These are phyloP conservation scores for Solanum pennellii DNA, from an alignment of 257 asterid genomes.

Conservation along the genomic window DNA sequence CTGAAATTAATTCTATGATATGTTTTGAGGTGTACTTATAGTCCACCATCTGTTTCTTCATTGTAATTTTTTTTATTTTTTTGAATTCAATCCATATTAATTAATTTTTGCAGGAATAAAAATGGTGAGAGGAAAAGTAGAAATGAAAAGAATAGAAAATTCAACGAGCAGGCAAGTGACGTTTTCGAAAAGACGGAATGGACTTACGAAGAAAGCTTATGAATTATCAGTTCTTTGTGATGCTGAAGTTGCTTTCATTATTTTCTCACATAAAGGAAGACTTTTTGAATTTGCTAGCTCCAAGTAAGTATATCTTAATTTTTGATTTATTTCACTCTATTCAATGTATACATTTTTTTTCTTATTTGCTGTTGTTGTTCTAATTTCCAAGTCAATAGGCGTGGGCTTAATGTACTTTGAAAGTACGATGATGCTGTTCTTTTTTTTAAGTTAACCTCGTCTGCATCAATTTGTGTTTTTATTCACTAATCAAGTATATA, in stretches of 20 bases:
- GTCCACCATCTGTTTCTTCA: not conserved
- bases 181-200: slow-evolving; percentile 58
- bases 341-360: not conserved
- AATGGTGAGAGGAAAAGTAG: slow-evolving; percentile 75
- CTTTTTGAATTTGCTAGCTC: slow-evolving; percentile 59
- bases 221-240: slow-evolving; percentile 27
- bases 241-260: slow-evolving; percentile 9
- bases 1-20: not conserved
- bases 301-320: slow-evolving; percentile 25
- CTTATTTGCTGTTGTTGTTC: not conserved
- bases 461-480: not conserved
- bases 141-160: slow-evolving; percentile 59
- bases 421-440: not conserved
- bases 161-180: slow-evolving; percentile 17
- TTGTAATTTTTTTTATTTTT: not conserved
- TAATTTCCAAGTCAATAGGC: not conserved
- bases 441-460: not conserved
- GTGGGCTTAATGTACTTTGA: not conserved
- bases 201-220: slow-evolving; percentile 62
- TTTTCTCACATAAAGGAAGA: slow-evolving; percentile 70
- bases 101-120: not conserved
- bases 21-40: not conserved
- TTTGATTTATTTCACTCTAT: not conserved
- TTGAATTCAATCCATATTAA: too few species aligned
- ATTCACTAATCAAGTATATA: not conserved